phyloP scores from a whole-genome alignment of 495 filamentous ascomycete genomes.

The Niebla homalea region DNA sequence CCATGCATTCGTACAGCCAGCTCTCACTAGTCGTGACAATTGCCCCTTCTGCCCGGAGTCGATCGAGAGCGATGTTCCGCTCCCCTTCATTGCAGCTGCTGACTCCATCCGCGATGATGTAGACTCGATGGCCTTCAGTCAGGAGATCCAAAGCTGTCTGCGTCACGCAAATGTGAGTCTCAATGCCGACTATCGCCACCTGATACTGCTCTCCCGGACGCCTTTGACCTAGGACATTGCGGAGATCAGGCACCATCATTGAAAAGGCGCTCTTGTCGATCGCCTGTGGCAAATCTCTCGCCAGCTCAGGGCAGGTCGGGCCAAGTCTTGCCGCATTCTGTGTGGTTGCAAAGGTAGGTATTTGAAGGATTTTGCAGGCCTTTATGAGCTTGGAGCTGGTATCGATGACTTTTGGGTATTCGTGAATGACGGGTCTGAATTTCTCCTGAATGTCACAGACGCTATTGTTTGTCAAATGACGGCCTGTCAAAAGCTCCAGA shows the following conservation, averaged over 20 bases:
- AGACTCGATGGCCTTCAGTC: conserved; percentile 62
- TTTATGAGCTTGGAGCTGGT: conserved; percentile 39
- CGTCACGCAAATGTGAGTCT: conserved; percentile 87
- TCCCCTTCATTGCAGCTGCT: conserved; percentile 75
- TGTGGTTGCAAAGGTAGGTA: conserved; percentile 75
- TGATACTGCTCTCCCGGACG: conserved; percentile 14
- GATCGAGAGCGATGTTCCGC: conserved; percentile 59
- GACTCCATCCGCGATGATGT: conserved; percentile 83
- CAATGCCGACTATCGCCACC: conserved; percentile 71
- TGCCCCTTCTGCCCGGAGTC: conserved; percentile 64
- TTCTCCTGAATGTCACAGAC: conserved; percentile 95
- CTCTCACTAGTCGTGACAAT: conserved; percentile 82
- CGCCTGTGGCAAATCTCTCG: conserved; percentile 28
- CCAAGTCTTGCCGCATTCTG: conserved; percentile 68
- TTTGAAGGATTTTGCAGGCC: conserved; percentile 46
- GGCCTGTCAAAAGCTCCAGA: conserved; percentile 3
- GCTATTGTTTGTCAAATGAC: conserved; percentile 33
- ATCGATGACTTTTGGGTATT: conserved; percentile 60
- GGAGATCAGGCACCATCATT: conserved; percentile 51
- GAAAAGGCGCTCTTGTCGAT: conserved; percentile 82
- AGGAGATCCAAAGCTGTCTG: conserved; percentile 81
- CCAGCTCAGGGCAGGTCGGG: conserved; percentile 59
- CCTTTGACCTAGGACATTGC: conserved; percentile 17
- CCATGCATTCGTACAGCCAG: conserved; percentile 84
- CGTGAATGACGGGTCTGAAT: conserved; percentile 68